phyloP scores from a whole-genome alignment of 2,329 filamentous ascomycete genomes.

The Botrytis aclada region DNA sequence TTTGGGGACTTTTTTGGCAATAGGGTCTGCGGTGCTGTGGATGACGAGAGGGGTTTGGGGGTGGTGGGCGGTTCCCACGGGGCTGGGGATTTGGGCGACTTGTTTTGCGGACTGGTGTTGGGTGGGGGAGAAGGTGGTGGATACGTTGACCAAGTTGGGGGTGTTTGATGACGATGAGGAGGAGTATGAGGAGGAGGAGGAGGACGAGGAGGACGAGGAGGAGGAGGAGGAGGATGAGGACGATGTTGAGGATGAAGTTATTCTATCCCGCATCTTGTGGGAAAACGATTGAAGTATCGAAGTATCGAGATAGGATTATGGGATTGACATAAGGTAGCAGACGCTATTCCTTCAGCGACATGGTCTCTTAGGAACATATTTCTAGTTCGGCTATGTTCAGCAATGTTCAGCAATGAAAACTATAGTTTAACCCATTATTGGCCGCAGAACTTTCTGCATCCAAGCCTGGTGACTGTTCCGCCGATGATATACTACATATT shows the following conservation, averaged over 20 bases:
- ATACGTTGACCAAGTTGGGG: neutral
- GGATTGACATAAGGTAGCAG: neutral
- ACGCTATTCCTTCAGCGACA: neutral
- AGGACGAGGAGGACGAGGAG: neutral
- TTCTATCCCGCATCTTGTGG: neutral
- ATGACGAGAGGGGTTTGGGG: constrained; percentile 10
- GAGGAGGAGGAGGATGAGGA: neutral
- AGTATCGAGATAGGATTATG: neutral
- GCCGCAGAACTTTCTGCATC: neutral
- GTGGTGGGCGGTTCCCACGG: neutral
- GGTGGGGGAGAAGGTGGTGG: neutral
- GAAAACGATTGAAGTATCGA: neutral
- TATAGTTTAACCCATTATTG: neutral
- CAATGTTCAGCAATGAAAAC: neutral
- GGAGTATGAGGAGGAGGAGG: too few species aligned
- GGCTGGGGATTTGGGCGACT: neutral
- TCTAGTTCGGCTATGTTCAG: neutral
- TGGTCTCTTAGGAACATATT: neutral
- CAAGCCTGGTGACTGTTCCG: neutral
- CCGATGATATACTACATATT: neutral
- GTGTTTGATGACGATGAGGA: too few species aligned
- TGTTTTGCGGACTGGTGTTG: neutral
- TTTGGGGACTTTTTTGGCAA: neutral
- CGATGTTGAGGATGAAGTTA: too few species aligned
- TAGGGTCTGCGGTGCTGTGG: constrained; percentile 7